These are phyloP conservation scores for Lasiodiplodia gonubiensis DNA, from an alignment of 2,329 filamentous ascomycete species.

Conservation along the genomic window DNA sequence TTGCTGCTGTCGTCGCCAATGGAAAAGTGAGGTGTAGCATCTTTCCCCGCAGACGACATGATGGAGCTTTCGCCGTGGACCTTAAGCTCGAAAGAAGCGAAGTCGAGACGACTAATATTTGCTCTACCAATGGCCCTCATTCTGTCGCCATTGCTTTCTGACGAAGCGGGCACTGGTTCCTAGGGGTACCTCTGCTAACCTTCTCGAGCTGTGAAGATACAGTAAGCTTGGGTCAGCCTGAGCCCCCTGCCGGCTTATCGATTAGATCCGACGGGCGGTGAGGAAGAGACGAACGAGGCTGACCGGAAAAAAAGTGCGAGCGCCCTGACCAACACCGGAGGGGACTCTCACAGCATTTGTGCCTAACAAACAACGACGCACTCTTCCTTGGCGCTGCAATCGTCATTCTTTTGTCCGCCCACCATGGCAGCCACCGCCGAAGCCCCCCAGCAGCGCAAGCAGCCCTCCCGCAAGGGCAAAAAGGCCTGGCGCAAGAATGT, in stretches of 20 bases:
- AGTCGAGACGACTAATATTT: not conserved
- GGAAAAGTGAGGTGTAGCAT: not conserved
- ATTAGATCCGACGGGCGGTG: not conserved
- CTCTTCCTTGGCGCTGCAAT: not conserved
- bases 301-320: conserved; percentile 7
- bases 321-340: not conserved
- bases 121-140: not conserved
- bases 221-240: not conserved
- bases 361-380: not conserved
- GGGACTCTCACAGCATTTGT: not conserved
- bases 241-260: not conserved
- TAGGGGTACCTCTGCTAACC: not conserved
- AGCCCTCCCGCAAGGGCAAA: conserved; percentile 95
- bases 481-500: conserved; percentile 99
- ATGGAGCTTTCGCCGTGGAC: not conserved
- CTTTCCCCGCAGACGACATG: not conserved
- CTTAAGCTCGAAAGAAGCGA: not conserved
- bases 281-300: conserved; percentile 1
- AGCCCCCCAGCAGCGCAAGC: conserved; percentile 81
- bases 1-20: not conserved
- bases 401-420: not conserved
- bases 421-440: conserved; percentile 17
- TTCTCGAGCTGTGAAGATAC: not conserved
- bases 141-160: not conserved
- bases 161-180: not conserved